Percentiles rank a stretch among this genome's conserved stretches.
Conservation (phyloP, 2,329 filamentous ascomycete genomes). For the Trichoderma simmonsii region DNA sequence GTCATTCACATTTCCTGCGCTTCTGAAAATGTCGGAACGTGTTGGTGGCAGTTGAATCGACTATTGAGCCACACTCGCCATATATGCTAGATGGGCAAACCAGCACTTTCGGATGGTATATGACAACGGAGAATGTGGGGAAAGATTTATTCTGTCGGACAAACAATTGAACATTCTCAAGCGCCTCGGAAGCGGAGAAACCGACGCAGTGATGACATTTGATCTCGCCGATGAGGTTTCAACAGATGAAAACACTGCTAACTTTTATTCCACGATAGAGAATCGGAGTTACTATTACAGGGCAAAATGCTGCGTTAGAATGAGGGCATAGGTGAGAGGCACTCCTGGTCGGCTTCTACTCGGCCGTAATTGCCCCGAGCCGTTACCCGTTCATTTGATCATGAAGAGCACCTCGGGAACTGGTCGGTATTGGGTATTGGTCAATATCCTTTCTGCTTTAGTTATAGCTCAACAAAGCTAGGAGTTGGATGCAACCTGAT, state of each 20-base stretch:
- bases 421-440: background rate
- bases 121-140: background rate
- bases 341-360: background rate
- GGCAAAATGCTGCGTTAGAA: background rate
- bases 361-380: background rate
- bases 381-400: background rate
- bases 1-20: background rate
- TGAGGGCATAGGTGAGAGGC: background rate
- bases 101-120: background rate
- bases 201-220: background rate
- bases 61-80: background rate
- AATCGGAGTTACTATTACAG: background rate
- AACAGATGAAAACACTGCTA: background rate
- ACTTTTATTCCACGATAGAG: background rate
- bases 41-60: background rate
- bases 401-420: background rate
- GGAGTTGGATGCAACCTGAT: background rate
- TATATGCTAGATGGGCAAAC: background rate
- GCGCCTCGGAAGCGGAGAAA: background rate
- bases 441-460: background rate
- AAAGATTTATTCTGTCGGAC: background rate
- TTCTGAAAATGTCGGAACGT: background rate
- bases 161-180: background rate
- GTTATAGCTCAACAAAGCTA: background rate
- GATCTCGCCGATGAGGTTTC: background rate